Percentiles rank a stretch among this genome's conserved stretches.
These are phyloP conservation scores for Ampelocalamus luodianensis DNA, from an alignment of 176 grass and related monocot species.

Conservation along the genomic window DNA sequence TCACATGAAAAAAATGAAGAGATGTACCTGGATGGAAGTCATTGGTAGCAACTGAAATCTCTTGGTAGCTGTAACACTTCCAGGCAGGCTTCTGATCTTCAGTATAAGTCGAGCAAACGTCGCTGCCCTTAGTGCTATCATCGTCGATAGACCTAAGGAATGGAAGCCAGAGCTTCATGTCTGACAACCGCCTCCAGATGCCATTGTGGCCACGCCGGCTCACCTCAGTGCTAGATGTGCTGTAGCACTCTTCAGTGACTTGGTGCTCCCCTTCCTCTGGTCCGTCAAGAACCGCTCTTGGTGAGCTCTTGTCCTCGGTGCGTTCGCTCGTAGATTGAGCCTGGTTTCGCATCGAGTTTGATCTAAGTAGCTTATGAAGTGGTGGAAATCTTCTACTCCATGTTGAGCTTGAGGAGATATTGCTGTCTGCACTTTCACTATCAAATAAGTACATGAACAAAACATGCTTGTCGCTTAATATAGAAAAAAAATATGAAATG, in stretches of 20 bases:
- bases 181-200: conserved; percentile 73
- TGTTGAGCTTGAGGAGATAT: conserved; percentile 60
- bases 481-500: conserved; percentile 18
- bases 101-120: conserved; percentile 43
- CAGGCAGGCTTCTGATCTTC: conserved; percentile 75
- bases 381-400: conserved; percentile 70
- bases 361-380: conserved; percentile 68
- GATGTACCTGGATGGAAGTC: conserved; percentile 73
- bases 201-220: conserved; percentile 48
- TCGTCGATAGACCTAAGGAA: conserved; percentile 54
- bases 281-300: conserved; percentile 69
- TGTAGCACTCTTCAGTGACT: conserved; percentile 66
- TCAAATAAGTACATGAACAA: conserved; percentile 14
- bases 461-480: background rate
- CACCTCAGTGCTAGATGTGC: conserved; percentile 59
- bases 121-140: conserved; percentile 52
- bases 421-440: conserved; percentile 46
- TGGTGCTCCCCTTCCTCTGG: conserved; percentile 53
- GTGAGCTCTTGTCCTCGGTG: conserved; percentile 68
- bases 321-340: conserved; percentile 42
- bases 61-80: conserved; percentile 81
- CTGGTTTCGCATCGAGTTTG: conserved; percentile 59
- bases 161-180: conserved; percentile 72
- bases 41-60: conserved; percentile 72
- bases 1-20: background rate